These are phyloP conservation scores for Leishmania lainsoni DNA, from an alignment of 208 protist genomes.

Conservation along the genomic window DNA sequence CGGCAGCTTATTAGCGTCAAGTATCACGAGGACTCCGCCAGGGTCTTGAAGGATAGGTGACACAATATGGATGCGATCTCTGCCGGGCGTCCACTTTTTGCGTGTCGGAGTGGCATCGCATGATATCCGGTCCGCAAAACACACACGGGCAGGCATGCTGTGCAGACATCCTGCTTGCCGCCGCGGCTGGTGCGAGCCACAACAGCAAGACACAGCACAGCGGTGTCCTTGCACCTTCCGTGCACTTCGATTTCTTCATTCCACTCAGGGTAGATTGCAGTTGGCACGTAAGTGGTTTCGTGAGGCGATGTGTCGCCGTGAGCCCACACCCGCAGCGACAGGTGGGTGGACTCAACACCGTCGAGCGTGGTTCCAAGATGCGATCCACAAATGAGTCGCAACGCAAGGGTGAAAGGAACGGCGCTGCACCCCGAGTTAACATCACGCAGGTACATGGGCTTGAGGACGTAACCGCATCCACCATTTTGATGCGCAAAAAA, in stretches of 20 bases:
- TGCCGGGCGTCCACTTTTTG: conserved; percentile 19
- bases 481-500: conserved; percentile 93
- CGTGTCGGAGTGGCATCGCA: conserved; percentile 44
- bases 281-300: conserved; percentile 36
- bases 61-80: conserved; percentile 44
- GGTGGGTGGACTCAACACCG: conserved; percentile 36
- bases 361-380: conserved; percentile 51
- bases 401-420: conserved; percentile 23
- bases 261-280: conserved; percentile 69
- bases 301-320: conserved; percentile 24
- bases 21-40: neutral
- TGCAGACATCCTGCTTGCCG: conserved; percentile 38
- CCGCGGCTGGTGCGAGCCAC: conserved; percentile 28
- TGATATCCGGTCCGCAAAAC: conserved; percentile 52
- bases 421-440: neutral
- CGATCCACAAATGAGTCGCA: conserved; percentile 59
- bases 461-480: conserved; percentile 93
- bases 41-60: conserved; percentile 15
- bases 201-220: conserved; percentile 52
- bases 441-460: conserved; percentile 72
- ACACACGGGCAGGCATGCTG: conserved; percentile 40
- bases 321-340: conserved; percentile 47
- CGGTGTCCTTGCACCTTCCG: conserved; percentile 37
- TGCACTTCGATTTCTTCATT: conserved; percentile 34
- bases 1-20: neutral